Conservation (phyloP, 1,284 basidiomycete species). For the Fistulinella staudtii region DNA sequence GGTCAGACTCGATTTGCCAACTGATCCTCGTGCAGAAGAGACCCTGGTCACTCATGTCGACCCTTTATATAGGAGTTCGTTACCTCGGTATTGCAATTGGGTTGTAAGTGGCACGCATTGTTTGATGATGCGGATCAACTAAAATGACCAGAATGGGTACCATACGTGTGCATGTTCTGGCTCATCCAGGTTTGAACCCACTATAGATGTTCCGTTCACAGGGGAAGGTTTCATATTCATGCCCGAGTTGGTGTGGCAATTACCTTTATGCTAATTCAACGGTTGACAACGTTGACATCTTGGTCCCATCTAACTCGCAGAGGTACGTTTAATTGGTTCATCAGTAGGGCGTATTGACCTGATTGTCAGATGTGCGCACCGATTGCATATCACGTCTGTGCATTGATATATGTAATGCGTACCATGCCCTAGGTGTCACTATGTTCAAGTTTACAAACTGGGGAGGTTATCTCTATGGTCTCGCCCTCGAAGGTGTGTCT, state of each 20-base stretch:
- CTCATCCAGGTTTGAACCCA: neutral
- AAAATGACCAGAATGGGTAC: constrained; percentile 1
- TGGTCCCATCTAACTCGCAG: neutral
- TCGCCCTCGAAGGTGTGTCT: constrained; percentile 7
- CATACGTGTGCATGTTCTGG: neutral
- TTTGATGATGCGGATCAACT: neutral
- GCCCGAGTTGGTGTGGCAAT: neutral
- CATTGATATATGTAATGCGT: neutral
- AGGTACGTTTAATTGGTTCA: neutral
- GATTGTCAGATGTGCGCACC: neutral
- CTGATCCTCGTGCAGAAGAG: constrained; percentile 1
- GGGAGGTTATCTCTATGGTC: constrained; percentile 5
- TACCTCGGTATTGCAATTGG: constrained; percentile 6
- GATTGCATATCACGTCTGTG: neutral
- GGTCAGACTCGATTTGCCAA: neutral
- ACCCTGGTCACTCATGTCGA: constrained; percentile 9
- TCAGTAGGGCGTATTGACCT: neutral
- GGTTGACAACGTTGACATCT: too few relatives aligned
- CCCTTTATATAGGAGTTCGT: constrained; percentile 6
- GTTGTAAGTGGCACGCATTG: constrained; percentile 2
- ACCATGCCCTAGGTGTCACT: neutral
- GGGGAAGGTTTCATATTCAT: neutral
- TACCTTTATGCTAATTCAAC: neutral
- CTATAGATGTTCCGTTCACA: neutral
- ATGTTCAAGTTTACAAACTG: constrained; percentile 6